Percentiles rank a stretch among this genome's conserved stretches.
phyloP scores from a whole-genome alignment of 139 green algal genomes.

The Parachlorella kessleri region DNA sequence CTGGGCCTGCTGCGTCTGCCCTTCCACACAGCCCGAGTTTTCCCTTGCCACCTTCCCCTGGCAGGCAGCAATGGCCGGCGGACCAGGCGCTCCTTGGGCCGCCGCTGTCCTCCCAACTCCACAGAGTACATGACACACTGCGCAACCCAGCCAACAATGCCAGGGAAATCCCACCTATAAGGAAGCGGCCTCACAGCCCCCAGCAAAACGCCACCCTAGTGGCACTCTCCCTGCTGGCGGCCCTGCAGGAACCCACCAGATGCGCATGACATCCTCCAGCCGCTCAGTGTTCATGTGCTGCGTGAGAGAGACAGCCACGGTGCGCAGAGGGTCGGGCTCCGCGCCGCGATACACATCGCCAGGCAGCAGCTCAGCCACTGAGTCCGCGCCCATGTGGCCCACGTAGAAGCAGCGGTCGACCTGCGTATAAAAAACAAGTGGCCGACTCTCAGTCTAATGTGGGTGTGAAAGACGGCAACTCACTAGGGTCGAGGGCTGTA shows the following conservation, averaged over 20 bases:
- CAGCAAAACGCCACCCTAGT: conserved; percentile 1
- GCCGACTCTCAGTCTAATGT: no score
- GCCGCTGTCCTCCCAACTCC: no score
- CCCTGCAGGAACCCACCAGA: conserved; percentile 41
- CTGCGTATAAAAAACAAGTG: no score
- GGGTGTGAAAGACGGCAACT: no score
- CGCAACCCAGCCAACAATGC: no score
- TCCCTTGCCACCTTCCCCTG: neutral
- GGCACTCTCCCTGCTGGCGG: no score
- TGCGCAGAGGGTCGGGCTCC: conserved; percentile 65
- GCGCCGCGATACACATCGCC: conserved; percentile 45
- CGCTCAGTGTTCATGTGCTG: conserved; percentile 61
- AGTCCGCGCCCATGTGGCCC: conserved; percentile 39
- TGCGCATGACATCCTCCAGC: conserved; percentile 83
- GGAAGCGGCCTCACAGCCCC: no score
- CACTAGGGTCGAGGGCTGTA: no score
- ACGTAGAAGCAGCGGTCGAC: conserved; percentile 65
- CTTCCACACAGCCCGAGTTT: neutral
- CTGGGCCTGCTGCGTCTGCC: neutral
- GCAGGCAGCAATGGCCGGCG: no score
- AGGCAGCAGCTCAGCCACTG: conserved; percentile 30
- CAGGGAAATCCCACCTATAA: no score
- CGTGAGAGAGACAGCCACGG: conserved; percentile 62
- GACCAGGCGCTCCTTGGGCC: no score
- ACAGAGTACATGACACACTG: no score